Evolutionary conservation across 2,329 filamentous ascomycete species (phyloP).

Genomic region (Claviceps paspali): DNA sequence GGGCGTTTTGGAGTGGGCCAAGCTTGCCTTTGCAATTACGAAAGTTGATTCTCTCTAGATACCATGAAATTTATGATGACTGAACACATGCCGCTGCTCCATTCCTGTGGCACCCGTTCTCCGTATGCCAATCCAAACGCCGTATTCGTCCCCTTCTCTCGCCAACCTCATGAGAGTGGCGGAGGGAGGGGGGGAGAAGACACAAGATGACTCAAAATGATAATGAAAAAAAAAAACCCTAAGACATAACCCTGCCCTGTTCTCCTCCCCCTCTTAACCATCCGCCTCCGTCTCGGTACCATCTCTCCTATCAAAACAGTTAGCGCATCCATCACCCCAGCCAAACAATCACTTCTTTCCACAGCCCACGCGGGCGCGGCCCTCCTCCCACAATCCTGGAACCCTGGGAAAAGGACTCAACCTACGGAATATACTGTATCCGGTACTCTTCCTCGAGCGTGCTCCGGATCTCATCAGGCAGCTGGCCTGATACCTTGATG

Average conservation of each 20-base stretch:
- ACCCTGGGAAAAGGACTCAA: conserved; percentile 25
- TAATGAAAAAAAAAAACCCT: neutral
- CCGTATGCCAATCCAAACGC: conserved; percentile 1
- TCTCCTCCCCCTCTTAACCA: conserved; percentile 9
- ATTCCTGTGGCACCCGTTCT: neutral
- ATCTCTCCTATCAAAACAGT: conserved; percentile 29
- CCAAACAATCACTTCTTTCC: no score
- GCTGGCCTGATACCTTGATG: conserved; percentile 77
- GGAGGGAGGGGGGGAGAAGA: no score
- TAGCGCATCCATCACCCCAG: no score
- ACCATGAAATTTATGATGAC: conserved; percentile 4
- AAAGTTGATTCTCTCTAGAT: neutral
- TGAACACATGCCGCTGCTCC: neutral
- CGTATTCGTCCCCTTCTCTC: no score
- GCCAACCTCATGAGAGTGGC: no score
- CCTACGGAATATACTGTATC: conserved; percentile 51
- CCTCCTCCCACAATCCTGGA: no score
- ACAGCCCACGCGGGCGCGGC: no score
- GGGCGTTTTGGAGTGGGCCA: no score
- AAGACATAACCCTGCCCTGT: no score
- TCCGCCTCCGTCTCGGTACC: conserved; percentile 38
- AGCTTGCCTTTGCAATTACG: no score
- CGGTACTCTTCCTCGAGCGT: conserved; percentile 48
- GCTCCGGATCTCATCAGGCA: conserved; percentile 49
- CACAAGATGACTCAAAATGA: no score